phyloP scores from a whole-genome alignment of 352 stramenopile genomes.

The Pythium biforme region DNA sequence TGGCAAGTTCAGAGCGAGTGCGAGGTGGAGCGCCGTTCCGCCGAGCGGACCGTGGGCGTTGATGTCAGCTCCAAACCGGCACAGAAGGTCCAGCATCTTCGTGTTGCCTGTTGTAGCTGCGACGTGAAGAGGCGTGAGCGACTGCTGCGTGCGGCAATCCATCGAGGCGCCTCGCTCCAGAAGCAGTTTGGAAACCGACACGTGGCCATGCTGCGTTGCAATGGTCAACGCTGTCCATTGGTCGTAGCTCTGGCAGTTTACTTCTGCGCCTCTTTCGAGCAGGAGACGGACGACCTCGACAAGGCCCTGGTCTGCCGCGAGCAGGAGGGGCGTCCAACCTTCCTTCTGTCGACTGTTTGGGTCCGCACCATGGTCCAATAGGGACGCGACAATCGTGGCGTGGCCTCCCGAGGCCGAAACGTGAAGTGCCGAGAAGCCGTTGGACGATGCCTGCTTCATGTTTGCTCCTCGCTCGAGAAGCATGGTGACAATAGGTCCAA shows the following conservation, averaged over 20 bases:
- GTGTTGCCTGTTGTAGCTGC: neutral
- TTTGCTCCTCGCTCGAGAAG: neutral
- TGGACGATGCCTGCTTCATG: neutral
- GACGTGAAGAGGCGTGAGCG: neutral
- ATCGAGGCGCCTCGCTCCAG: neutral
- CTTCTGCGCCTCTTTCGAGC: neutral
- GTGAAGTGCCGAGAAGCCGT: neutral
- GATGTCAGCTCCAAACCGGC: neutral
- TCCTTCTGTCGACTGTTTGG: neutral
- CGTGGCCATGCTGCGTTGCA: neutral
- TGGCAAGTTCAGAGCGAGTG: neutral
- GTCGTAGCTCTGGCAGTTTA: neutral
- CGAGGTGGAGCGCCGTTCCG: neutral
- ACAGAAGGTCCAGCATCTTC: neutral
- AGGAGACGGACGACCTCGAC: neutral
- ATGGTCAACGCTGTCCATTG: neutral
- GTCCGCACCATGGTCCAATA: neutral
- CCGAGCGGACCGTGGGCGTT: neutral
- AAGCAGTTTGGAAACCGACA: neutral
- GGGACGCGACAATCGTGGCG: neutral
- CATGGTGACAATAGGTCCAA: neutral
- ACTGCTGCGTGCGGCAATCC: neutral
- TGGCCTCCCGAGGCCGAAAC: neutral
- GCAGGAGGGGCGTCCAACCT: neutral
- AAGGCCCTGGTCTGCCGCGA: neutral